Percentiles rank a stretch among this genome's conserved stretches.
phyloP scores from a whole-genome alignment of 1,284 basidiomycete genomes.

The Wallemia hederae region DNA sequence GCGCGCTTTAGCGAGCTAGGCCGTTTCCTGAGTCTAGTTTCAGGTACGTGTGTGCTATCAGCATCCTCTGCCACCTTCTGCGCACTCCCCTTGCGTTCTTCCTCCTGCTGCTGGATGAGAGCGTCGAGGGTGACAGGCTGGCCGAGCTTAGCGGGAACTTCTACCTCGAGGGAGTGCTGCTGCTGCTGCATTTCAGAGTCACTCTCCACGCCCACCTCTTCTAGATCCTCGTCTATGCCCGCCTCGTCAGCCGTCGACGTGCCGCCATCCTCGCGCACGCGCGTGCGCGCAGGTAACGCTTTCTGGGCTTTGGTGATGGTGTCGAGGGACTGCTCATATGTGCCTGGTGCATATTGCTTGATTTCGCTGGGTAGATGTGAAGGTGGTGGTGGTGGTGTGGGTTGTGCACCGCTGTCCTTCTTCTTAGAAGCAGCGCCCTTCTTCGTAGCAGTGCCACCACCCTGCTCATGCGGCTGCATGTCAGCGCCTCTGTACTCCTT shows the following conservation, averaged over 20 bases:
- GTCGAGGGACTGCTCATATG: neutral
- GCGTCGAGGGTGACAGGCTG: neutral
- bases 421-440: neutral
- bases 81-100: neutral
- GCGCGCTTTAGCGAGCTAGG: neutral
- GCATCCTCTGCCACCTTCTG: neutral
- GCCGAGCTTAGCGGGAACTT: neutral
- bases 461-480: neutral
- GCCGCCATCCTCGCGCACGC: neutral
- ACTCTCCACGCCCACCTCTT: neutral
- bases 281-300: neutral
- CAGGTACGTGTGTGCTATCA: neutral
- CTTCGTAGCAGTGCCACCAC: no score
- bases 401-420: no score
- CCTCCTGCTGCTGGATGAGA: neutral
- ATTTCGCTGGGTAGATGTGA: neutral
- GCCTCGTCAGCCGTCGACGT: neutral
- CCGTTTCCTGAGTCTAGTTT: neutral
- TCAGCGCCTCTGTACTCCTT: conserved; percentile 25
- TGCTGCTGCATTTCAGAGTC: neutral
- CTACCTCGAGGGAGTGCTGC: neutral
- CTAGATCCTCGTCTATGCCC: neutral
- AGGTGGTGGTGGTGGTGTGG: no score
- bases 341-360: neutral
- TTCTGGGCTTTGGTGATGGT: neutral